Percentiles rank a stretch among this genome's conserved stretches.
phyloP scores from a whole-genome alignment of 2,329 filamentous ascomycete genomes.

The Chaetoscypha palmicola region DNA sequence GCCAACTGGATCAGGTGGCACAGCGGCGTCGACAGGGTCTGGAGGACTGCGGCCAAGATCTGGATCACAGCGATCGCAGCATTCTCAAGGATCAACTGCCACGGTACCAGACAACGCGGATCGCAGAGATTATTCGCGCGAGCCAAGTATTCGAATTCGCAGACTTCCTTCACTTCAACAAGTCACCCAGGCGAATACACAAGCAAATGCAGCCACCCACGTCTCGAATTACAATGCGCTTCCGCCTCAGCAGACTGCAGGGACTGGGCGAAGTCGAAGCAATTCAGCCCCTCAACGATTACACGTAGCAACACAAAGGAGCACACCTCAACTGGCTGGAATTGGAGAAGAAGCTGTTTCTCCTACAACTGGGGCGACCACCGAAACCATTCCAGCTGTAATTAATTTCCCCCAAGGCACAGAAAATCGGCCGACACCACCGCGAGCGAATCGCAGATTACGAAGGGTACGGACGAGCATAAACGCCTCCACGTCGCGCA shows the following conservation, averaged over 20 bases:
- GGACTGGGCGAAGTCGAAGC: slow-evolving; percentile 16
- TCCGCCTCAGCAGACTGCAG: not conserved
- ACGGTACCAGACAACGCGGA: not conserved
- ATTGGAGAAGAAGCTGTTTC: slow-evolving; percentile 13
- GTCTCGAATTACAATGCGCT: no score
- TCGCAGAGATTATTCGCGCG: not conserved
- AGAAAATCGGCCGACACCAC: not conserved
- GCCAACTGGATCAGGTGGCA: not conserved
- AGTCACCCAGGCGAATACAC: not conserved
- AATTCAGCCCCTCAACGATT: slow-evolving; percentile 15
- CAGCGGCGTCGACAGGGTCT: not conserved
- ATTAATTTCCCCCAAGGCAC: slow-evolving; percentile 1
- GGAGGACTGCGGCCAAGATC: not conserved
- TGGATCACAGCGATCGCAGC: not conserved
- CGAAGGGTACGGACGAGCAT: slow-evolving; percentile 20
- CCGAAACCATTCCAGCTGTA: not conserved
- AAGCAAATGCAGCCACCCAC: not conserved
- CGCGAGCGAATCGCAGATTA: slow-evolving; percentile 11
- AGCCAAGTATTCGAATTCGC: slow-evolving; percentile 8
- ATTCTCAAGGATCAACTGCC: not conserved
- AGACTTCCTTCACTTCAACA: not conserved
- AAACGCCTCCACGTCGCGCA: not conserved
- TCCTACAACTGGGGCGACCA: slow-evolving; percentile 7
- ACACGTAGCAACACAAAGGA: not conserved
- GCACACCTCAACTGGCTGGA: slow-evolving; percentile 10